Base-by-base conservation (phyloP, 2,329 filamentous ascomycete genomes). In the Ophiocordyceps camponoti-saundersi region DNA sequence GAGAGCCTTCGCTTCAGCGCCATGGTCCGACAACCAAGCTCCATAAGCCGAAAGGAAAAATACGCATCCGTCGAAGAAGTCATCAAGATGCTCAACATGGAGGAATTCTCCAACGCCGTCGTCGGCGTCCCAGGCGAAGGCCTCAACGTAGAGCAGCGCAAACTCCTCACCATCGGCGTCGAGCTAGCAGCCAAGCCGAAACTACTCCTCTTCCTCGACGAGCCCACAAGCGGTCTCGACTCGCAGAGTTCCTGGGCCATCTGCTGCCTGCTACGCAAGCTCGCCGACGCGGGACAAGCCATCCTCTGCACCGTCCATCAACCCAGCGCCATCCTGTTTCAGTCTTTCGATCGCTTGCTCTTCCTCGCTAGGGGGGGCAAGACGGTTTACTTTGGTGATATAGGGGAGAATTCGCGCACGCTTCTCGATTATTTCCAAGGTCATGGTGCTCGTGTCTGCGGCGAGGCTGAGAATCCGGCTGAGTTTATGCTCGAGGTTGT, bases 401-500 rank as follows among this genome's bases (percentile, higher is more conserved):
- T 84, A 40, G 80, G 80, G 0, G 55, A 71, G 0, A 71, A 79
- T 51, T 80, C 77, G 0, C 62, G 63, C 3, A 75, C 65, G 0
- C 60, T 84, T 45, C 67, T 77, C 1, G 63, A 67, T 40, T 82
- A 82, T 59, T 88, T 89, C 49, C 75, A 80, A 56, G 55, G 61
- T 12, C 74, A 82, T 47, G 82, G 82, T 5, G 79, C 75, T 1
- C 66, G 74, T 3, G 61, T 65, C 43, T 83, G 82, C 48, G 69
- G 66, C 10, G 60, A 70, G 2, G 70, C 77, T 1, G 80, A 82
- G 50, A 87, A 87, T 53, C 82, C 83, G 0, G 83, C 83, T 1
- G 83, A 88, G 61, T 87, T 77, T 65, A 85, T 87, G 77, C 70
- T 87, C 7, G 69, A 75, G 52, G 60, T 71, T 16, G 67, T 69